Evolutionary conservation across 176 grass and related monocot species (phyloP).

Genomic region (Eragrostis curvula): DNA sequence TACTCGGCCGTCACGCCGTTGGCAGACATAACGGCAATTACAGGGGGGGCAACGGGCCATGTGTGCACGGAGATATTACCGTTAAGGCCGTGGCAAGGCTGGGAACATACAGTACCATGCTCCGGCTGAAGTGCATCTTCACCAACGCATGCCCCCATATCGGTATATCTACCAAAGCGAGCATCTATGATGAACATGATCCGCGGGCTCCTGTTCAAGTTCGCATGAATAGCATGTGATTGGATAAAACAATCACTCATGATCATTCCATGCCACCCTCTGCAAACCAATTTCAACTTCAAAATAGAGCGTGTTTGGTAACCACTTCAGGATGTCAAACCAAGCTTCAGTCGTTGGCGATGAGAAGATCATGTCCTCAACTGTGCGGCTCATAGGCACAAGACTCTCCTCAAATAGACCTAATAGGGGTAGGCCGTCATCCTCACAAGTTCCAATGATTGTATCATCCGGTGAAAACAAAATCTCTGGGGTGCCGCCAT

Average conservation of each 20-base stretch:
- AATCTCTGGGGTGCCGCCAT: not conserved
- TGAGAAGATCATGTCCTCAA: slow-evolving; percentile 9
- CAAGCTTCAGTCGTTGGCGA: slow-evolving; percentile 24
- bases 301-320: slow-evolving; percentile 7
- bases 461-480: slow-evolving; percentile 12
- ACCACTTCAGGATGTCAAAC: slow-evolving; percentile 38
- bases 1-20: no score
- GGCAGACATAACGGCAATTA: no score
- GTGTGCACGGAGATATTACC: no score
- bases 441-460: not conserved
- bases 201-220: slow-evolving; percentile 16
- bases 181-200: slow-evolving; percentile 30
- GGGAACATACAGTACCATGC: not conserved
- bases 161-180: not conserved
- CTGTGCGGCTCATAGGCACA: not conserved
- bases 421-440: not conserved
- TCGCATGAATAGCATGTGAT: slow-evolving; percentile 35
- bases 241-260: slow-evolving; percentile 22
- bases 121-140: not conserved
- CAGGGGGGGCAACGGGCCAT: no score
- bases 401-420: slow-evolving; percentile 32
- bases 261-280: slow-evolving; percentile 30
- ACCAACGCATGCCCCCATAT: slow-evolving; percentile 3
- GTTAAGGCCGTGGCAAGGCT: not conserved
- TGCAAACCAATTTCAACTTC: slow-evolving; percentile 31